phyloP scores from a whole-genome alignment of 805 yeast species.

The Blastobotrys robertii region DNA sequence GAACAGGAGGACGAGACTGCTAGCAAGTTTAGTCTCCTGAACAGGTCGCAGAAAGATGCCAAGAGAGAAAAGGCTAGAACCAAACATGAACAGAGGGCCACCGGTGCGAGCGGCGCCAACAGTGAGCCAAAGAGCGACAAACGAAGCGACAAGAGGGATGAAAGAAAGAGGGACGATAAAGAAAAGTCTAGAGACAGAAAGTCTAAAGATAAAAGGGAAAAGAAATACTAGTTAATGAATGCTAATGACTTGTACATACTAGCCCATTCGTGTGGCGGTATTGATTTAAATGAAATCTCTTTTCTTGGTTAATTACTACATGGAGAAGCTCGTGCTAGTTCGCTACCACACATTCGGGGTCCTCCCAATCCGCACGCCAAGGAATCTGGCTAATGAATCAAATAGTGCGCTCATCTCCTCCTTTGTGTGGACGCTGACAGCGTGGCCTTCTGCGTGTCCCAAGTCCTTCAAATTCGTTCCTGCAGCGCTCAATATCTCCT shows the following conservation, averaged over 20 bases:
- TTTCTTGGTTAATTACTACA: no score
- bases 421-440: constrained; percentile 24
- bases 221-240: no score
- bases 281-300: no score
- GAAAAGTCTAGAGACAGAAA: neutral
- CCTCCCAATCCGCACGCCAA: constrained; percentile 54
- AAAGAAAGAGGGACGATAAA: neutral
- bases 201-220: no score
- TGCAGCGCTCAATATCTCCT: constrained; percentile 36
- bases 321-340: no score
- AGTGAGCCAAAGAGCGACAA: neutral
- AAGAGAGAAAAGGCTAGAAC: neutral
- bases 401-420: constrained; percentile 46
- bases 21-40: constrained; percentile 2
- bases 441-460: constrained; percentile 21
- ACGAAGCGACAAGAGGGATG: neutral
- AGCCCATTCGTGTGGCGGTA: no score
- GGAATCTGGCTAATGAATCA: constrained; percentile 56
- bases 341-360: constrained; percentile 41
- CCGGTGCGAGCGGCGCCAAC: neutral
- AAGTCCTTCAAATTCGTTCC: constrained; percentile 33
- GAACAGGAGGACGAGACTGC: constrained; percentile 24
- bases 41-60: neutral
- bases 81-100: neutral
- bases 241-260: no score